Base-by-base conservation (phyloP, 257 asterid genomes). In the Forsythia viridissima region DNA sequence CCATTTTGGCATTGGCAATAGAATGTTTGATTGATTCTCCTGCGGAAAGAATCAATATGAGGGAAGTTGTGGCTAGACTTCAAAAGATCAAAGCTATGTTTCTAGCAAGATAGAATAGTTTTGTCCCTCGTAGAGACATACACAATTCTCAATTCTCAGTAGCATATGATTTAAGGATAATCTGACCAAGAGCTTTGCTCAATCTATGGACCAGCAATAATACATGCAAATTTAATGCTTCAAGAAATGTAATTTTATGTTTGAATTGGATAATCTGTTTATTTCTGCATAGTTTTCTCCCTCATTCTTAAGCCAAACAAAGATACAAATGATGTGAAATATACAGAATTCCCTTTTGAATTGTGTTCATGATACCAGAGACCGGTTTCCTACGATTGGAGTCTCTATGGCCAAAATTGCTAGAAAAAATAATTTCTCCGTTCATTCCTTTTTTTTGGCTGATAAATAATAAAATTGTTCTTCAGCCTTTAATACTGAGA, bases 1-100 rank as follows among this genome's bases (percentile, higher is more conserved):
- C 83, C 24, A 18, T 80, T 72, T 48, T 80, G 67, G 52, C 68
- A 15, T 70, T 85, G 77, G 86, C 85, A 18, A 65, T 82, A 21
- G 73, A 66, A 6, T 87, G 93, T 79, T 75, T 79, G 30, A 39
- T n/a, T 6, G 70, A 40, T 73, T 76, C 67, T 48, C 84, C 93
- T 4, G 18, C 5, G 36, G 84, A 82, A 5, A 77, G 90, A 11
- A 76, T 86, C 57, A 63, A 34, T 15, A 81, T 89, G 72, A 79
- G 69, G 59, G 86, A 79, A 52, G 81, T 76, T 11, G 80, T 74
- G 39, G 72, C 30, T 11, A 66, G 18, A 20, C 77, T 89, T 4
- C 24, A 79, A 18, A 79, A 84, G 84, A 85, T 84, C 16, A 87
- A 73, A 70, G 39, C 76, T 20, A 3, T 24, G 65, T 74, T 79